Evolutionary conservation across 129 eudicot genomes (phyloP).

Genomic region (Erigeron canadensis): DNA sequence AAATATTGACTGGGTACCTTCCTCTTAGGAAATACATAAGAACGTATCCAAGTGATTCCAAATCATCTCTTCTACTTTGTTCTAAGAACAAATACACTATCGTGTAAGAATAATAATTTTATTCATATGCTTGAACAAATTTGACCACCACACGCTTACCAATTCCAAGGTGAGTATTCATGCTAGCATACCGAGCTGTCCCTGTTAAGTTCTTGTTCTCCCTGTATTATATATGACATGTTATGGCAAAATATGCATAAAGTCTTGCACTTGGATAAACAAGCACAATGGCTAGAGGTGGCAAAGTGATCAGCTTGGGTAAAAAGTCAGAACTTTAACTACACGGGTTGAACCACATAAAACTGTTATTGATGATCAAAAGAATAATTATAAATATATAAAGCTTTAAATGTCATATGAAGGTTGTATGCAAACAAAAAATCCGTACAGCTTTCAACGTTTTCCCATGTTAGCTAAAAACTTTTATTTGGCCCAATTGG

Average conservation of each 20-base stretch:
- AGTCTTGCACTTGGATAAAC: conserved; percentile 17
- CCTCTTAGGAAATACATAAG: conserved; percentile 98
- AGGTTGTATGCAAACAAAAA: too few species aligned
- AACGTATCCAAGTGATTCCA: conserved; percentile 97
- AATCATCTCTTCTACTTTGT: conserved; percentile 97
- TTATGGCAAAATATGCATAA: conserved; percentile 5
- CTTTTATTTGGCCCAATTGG: neutral
- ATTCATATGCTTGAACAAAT: neutral
- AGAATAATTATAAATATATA: too few species aligned
- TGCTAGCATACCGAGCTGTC: conserved; percentile 95
- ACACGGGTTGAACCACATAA: neutral
- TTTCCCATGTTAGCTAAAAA: neutral
- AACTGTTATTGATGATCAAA: too few species aligned
- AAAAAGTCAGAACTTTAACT: neutral
- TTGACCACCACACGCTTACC: conserved; percentile 48
- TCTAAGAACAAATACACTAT: conserved; percentile 41
- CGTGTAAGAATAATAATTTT: conserved; percentile 19
- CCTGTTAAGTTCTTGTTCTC: conserved; percentile 98
- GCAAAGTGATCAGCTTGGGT: neutral
- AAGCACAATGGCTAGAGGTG: neutral
- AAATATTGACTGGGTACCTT: conserved; percentile 42
- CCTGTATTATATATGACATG: conserved; percentile 45
- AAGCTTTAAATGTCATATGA: too few species aligned
- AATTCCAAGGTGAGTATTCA: conserved; percentile 97
- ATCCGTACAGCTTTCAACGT: too few species aligned